Conservation (phyloP, 2,329 filamentous ascomycete genomes). For the Chrysoporthe cubensis region DNA sequence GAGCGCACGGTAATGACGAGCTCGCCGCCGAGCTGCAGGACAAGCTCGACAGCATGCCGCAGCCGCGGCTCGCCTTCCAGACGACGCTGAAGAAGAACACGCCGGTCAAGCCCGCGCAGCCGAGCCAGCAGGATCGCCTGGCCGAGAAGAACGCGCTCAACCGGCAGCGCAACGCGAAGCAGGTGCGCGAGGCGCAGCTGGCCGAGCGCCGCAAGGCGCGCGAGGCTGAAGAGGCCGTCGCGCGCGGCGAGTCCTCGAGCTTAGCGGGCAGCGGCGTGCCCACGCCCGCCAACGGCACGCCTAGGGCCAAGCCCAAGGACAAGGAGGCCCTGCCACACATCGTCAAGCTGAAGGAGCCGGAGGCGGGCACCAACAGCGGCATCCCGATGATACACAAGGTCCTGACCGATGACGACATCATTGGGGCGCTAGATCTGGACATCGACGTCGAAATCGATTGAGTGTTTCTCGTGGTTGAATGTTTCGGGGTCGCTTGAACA, state of each 20-base stretch:
- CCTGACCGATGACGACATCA: conserved; percentile 89
- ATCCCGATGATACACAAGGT: conserved; percentile 75
- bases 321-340: conserved; percentile 54
- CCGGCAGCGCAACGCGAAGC: conserved; percentile 81
- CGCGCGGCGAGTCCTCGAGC: conserved; percentile 58
- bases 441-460: conserved; percentile 85
- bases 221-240: conserved; percentile 60
- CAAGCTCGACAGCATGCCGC: conserved; percentile 65
- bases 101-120: conserved; percentile 48
- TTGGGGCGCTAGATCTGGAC: conserved; percentile 84
- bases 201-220: conserved; percentile 72
- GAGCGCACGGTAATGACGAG: conserved; percentile 64
- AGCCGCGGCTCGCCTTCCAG: conserved; percentile 74
- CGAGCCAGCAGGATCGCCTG: conserved; percentile 78
- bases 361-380: conserved; percentile 59
- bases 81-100: conserved; percentile 64
- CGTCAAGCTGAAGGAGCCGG: conserved; percentile 57
- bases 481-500: too few relatives aligned
- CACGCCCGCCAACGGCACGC: conserved; percentile 58
- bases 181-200: conserved; percentile 87
- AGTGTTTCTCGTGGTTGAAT: background rate
- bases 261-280: conserved; percentile 53
- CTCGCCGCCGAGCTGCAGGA: conserved; percentile 58
- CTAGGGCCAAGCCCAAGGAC: conserved; percentile 49
- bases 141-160: conserved; percentile 84